Evolutionary conservation across 2,329 filamentous ascomycete species (phyloP).

Genomic region (Claviceps pazoutovae): DNA sequence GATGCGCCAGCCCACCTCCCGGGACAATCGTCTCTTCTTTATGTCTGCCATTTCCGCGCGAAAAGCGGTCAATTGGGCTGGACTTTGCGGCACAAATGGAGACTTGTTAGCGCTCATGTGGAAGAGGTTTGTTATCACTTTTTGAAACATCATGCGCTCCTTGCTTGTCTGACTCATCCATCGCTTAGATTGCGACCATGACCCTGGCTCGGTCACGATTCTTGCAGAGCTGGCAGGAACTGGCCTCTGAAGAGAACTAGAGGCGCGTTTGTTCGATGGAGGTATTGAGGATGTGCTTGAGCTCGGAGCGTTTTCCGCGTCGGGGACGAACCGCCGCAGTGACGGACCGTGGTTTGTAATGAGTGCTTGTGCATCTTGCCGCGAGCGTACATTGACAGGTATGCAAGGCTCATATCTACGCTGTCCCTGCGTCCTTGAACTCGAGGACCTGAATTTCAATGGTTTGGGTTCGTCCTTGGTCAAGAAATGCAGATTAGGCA

Average conservation of each 20-base stretch:
- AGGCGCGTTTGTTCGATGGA: not conserved
- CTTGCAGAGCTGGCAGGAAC: not conserved
- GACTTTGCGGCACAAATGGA: constrained; percentile 22
- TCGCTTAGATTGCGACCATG: constrained; percentile 25
- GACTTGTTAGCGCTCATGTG: constrained; percentile 23
- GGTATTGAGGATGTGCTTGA: not conserved
- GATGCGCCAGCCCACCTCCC: constrained; percentile 12
- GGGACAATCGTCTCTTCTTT: constrained; percentile 12
- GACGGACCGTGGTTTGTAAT: not conserved
- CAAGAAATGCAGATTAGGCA: not conserved
- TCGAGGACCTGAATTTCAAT: too few species aligned
- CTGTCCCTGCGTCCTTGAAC: not conserved
- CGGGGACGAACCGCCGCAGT: not conserved
- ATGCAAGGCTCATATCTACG: not conserved
- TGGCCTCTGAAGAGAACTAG: not conserved
- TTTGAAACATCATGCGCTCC: constrained; percentile 22
- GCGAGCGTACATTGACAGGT: not conserved
- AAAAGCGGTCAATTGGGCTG: constrained; percentile 21
- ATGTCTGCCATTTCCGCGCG: constrained; percentile 17
- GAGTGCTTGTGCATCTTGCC: not conserved
- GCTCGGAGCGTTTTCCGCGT: not conserved
- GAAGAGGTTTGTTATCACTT: constrained; percentile 20
- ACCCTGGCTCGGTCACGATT: constrained; percentile 11
- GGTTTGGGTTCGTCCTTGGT: not conserved
- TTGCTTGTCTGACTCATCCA: constrained; percentile 24